A percentile compares a stretch with the other conserved stretches of the same genome.
phyloP scores from a whole-genome alignment of 345 rosid genomes.

The Euphorbia lathyris region DNA sequence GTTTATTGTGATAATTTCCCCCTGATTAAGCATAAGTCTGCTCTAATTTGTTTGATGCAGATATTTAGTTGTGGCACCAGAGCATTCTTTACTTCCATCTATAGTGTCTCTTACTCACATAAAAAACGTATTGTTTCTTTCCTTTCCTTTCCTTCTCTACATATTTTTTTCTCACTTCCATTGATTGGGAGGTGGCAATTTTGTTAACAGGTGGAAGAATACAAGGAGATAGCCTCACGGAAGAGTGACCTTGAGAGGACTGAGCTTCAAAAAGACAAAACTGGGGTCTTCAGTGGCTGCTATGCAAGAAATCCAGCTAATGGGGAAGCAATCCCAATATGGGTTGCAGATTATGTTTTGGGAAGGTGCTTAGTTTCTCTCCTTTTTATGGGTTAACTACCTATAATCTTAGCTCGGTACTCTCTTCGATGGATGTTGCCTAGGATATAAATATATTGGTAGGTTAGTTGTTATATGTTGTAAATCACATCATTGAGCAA shows the following conservation, averaged over 20 bases:
- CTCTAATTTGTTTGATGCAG: constrained; percentile 26
- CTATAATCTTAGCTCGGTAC: background rate
- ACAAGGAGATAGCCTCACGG: constrained; percentile 62
- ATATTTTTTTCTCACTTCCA: background rate
- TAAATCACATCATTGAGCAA: background rate
- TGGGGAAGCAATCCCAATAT: constrained; percentile 81
- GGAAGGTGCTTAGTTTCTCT: constrained; percentile 47
- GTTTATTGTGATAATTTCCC: too few species aligned
- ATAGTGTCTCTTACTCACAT: constrained; percentile 49
- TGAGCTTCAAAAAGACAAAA: constrained; percentile 93
- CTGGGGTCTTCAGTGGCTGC: constrained; percentile 80
- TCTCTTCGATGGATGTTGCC: constrained; percentile 2
- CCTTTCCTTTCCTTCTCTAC: background rate
- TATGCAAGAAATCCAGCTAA: constrained; percentile 80
- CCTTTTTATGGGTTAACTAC: background rate
- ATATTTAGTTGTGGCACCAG: constrained; percentile 35
- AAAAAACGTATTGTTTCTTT: constrained; percentile 40
- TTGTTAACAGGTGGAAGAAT: constrained; percentile 70
- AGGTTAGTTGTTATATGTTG: background rate
- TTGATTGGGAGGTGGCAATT: constrained; percentile 5
- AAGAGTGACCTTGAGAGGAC: constrained; percentile 97
- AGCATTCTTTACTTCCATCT: constrained; percentile 58
- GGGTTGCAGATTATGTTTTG: constrained; percentile 94
- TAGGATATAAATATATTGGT: background rate
- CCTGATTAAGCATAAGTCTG: too few species aligned